Base-by-base conservation (phyloP, 1,284 basidiomycete genomes). In the Volvariella surrecta region DNA sequence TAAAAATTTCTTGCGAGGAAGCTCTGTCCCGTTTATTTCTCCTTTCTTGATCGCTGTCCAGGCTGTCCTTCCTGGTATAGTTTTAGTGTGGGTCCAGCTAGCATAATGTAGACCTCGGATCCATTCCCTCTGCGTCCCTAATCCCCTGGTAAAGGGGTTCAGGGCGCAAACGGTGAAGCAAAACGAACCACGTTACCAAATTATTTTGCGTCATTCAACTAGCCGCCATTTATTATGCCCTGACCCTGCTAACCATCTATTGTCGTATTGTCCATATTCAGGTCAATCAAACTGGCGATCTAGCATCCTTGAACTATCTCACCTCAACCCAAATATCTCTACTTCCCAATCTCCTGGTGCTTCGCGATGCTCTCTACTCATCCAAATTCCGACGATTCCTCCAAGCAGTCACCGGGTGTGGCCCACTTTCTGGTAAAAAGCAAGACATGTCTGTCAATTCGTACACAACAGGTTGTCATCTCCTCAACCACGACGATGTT, bases 261-360 rank as follows among this genome's bases (percentile, higher is more conserved):
- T 11, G 24, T 28, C 24, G 24, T 28, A 6, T 28, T 28, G 11
- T 28, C 24, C 11, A 28, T 28, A 28, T 28, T 11, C 24, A 94
- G 90, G 89, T 99, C 54, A 89, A 95, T 63, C 95, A 98, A 71
- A 97, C 94, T 0, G 95, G 95, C 49, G 95, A 99, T 66, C 79
- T 99, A 18, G 89, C 93, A 9, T 98, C 96, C 37, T 73, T 95
- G 31, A 87, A 85, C 49, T 93, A 82, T 54, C 82, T 99, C 43
- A 73, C 82, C 32, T 68, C 79, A 20, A 70, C 79, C 30, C 87
- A 96, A 56, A 75, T 90, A 43, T 73, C 80, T 1, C 77, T 87
- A 41, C 76, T 97, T 34, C 85, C 89, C 0, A 79, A 74, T 54
- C 74, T 95, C 43, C 79, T 90, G 48, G 67, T 74, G 32, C 81